These are phyloP conservation scores for Schoenoplectus tabernaemontani DNA, from an alignment of 202 grass and related monocot genomes.

Conservation along the genomic window DNA sequence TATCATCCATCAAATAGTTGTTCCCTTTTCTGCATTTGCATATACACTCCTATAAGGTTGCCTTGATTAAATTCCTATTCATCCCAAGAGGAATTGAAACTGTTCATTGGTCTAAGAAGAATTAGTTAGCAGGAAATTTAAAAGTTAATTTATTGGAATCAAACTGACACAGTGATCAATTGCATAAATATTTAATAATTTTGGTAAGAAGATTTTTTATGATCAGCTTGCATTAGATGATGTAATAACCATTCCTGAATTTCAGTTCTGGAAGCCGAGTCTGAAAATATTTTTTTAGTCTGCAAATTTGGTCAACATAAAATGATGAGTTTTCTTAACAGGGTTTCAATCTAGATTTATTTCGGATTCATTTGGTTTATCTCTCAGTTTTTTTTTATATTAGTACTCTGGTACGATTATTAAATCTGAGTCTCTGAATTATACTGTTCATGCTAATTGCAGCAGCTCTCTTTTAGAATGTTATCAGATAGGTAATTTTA, in stretches of 20 bases:
- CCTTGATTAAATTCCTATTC: background rate
- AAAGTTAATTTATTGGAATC: background rate
- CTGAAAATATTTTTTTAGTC: background rate
- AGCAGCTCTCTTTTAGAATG: background rate
- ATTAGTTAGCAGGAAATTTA: background rate
- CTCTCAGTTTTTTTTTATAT: background rate
- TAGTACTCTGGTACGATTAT: background rate
- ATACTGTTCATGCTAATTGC: background rate
- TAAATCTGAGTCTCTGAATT: background rate
- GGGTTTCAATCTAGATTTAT: background rate
- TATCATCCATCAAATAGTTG: background rate
- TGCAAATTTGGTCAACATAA: background rate
- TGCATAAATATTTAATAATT: background rate
- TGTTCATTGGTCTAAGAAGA: background rate
- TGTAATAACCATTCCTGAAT: background rate
- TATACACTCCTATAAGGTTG: background rate
- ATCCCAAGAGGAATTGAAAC: background rate
- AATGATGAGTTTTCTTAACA: conserved; percentile 5
- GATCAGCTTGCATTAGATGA: too few relatives aligned
- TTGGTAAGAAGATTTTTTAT: too few relatives aligned
- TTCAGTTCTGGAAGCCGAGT: background rate
- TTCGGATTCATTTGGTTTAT: background rate
- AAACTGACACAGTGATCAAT: background rate
- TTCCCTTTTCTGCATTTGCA: background rate
- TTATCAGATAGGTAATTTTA: background rate